These are phyloP conservation scores for Mesotaenium endlicherianum DNA, from an alignment of 139 green algal genomes.

Conservation along the genomic window DNA sequence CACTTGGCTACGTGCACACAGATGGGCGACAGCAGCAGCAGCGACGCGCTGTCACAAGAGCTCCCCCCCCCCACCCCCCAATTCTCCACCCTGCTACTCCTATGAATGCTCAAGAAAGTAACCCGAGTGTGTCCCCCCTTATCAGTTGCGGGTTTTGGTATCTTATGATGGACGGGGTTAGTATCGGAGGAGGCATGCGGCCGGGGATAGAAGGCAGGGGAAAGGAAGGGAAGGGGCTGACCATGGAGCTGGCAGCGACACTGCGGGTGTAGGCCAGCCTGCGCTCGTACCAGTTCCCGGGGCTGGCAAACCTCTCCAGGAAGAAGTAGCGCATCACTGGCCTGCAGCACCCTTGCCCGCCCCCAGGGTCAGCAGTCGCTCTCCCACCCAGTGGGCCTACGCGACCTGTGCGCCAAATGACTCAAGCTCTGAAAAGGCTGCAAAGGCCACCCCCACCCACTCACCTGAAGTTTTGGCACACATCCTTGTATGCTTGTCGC, in stretches of 20 bases:
- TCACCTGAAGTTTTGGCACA: conserved; percentile 38
- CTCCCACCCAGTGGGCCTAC: background rate
- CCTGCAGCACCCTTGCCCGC: background rate
- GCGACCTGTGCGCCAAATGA: background rate
- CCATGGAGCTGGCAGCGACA: conserved; percentile 77
- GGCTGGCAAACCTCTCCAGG: conserved; percentile 78
- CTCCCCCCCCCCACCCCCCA: no score
- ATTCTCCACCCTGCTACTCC: no score
- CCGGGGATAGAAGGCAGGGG: no score
- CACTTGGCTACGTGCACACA: background rate
- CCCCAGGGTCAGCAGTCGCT: background rate
- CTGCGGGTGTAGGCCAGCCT: conserved; percentile 77
- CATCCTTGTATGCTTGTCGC: conserved; percentile 6
- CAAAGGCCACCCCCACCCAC: background rate
- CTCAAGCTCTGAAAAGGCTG: background rate
- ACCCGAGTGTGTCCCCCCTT: no score
- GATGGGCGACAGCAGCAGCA: no score
- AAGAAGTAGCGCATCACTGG: conserved; percentile 93
- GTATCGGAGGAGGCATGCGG: no score
- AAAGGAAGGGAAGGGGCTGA: conserved; percentile 22
- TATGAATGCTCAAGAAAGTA: no score
- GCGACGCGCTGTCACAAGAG: no score
- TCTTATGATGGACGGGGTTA: no score
- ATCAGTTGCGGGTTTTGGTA: no score
- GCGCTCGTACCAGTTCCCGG: conserved; percentile 70